phyloP scores from a whole-genome alignment of 345 rosid genomes.

The Triadica sebifera region DNA sequence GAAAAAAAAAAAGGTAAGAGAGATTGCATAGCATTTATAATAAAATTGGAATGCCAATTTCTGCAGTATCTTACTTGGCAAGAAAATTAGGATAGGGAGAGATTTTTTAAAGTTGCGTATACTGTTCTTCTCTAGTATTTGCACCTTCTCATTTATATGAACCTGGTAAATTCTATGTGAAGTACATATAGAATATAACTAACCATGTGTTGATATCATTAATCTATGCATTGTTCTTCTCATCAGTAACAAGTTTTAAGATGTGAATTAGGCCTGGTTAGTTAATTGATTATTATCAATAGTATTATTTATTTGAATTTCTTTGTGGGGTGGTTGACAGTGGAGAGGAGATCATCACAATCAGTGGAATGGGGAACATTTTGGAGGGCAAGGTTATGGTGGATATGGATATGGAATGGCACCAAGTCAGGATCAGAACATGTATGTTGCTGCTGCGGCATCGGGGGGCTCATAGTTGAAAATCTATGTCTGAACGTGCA shows the following conservation, averaged over 20 bases:
- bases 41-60: neutral
- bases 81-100: no score
- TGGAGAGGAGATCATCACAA: conserved; percentile 58
- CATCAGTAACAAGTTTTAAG: neutral
- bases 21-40: neutral
- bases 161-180: no score
- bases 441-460: conserved; percentile 57
- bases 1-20: no score
- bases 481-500: neutral
- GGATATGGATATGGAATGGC: conserved; percentile 55
- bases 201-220: neutral
- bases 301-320: neutral
- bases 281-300: neutral
- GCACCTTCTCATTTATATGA: no score
- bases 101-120: no score
- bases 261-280: neutral
- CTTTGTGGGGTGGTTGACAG: conserved; percentile 35
- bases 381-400: conserved; percentile 62
- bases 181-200: no score
- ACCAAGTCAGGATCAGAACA: conserved; percentile 48
- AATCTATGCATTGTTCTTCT: neutral
- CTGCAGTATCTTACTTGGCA: neutral
- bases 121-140: no score
- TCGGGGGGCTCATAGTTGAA: conserved; percentile 60
- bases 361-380: conserved; percentile 78